A percentile compares a stretch with the other conserved stretches of the same genome.
Conservation (phyloP, 2,329 filamentous ascomycete genomes). For the Epichloe bromicola region DNA sequence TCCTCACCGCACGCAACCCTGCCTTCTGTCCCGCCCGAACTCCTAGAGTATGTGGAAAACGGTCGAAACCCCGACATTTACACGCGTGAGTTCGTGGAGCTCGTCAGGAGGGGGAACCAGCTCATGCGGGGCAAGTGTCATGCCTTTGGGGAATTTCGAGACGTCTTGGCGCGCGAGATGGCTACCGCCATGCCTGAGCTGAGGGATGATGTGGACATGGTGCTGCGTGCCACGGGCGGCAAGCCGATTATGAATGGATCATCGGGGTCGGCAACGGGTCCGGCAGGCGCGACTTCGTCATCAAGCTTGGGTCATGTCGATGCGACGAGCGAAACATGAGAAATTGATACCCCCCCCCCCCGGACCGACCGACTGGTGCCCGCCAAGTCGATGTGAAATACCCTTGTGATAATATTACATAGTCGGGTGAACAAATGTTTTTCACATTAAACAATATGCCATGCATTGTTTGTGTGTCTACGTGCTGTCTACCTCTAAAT, state of each 20-base stretch:
- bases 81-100: constrained; percentile 60
- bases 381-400: too few species aligned
- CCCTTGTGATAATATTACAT: too few species aligned
- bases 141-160: constrained; percentile 48
- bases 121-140: constrained; percentile 50
- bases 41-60: constrained; percentile 56
- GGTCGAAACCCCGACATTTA: constrained; percentile 64
- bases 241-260: constrained; percentile 1
- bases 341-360: too few species aligned
- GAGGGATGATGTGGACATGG: constrained; percentile 35
- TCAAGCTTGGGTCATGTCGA: too few species aligned
- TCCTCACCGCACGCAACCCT: constrained; percentile 26
- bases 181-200: constrained; percentile 46
- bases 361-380: too few species aligned
- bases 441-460: background rate
- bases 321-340: too few species aligned
- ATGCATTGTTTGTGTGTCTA: constrained; percentile 1
- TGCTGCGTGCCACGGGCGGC: constrained; percentile 35
- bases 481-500: constrained; percentile 1
- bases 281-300: background rate
- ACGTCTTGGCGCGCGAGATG: constrained; percentile 48
- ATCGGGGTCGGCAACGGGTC: background rate
- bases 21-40: constrained; percentile 45
- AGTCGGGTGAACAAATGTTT: too few species aligned
- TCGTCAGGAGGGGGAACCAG: constrained; percentile 53